Evolutionary conservation across 768 basidiomycete species (phyloP), one percentile per base, ranked within the genome.

Genomic region (Termitomyces eurrhizus): DNA sequence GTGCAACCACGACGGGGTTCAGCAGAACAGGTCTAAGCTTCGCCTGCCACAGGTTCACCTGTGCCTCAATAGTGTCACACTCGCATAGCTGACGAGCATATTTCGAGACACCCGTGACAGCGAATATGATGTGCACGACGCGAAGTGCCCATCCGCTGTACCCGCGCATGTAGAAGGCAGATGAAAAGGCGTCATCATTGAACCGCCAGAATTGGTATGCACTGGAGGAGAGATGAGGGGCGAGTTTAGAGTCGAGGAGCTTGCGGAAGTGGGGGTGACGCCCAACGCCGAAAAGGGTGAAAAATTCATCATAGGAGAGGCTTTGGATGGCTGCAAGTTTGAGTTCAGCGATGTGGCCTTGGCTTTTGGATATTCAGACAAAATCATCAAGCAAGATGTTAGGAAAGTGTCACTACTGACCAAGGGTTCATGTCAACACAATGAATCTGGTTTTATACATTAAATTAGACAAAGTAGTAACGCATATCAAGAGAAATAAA

Each of bases 191-290:
- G 37, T 74, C 66, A 57, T 77, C 76, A 65, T 90, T 86, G 65
- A 83, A 73, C 60, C 83, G 79, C 90, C 90, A 92, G 74, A 90
- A 90, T 60, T 88, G 86, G 72, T 89, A 90, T 1, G 89, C 88
- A 61, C 78, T 78, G 18, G 87, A 86, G 29, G 90, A 89, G 18
- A 92, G 79, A 65, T 82, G 78, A 0, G 90, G 89, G 0, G 88
- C 81, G 44, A 92, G 75, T 62, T 79, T 79, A 56, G 74, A 74
- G 64, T 87, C 86, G 52, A 92, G 77, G 4, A 90, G 74, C 0
- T 72, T 64, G 55, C 83, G 83, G 74, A 92, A 92, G 36, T 76
- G 69, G 7, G 79, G 67, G 67, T 88, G 85, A 41, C 73, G 73
- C 11, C 90, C 90, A 39, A 82, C 70, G 16, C 90, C 90, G 64